Evolutionary conservation across 208 protist genomes (phyloP), one percentile per base, ranked within the genome.

Genomic region (Zelonia costaricensis): DNA sequence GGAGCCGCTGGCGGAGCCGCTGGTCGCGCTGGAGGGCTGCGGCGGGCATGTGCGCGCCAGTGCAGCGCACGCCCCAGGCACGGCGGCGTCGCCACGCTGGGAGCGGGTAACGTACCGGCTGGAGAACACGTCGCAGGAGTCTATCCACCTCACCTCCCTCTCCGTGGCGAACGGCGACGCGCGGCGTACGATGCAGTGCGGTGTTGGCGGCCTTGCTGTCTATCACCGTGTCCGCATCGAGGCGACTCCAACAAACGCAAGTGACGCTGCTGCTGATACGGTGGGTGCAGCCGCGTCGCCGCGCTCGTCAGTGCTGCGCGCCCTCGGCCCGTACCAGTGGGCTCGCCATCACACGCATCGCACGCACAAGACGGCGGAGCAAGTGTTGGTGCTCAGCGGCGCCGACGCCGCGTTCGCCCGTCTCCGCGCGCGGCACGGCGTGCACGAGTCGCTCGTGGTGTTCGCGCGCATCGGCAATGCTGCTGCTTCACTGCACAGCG

Each of bases 171-270:
- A 73, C 38, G 52, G 58, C 12, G 52, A 73, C n/a, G 16, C 49
- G 15, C 22, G 52, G 28, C 33, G 61, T 12, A 57, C 73, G 22
- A 28, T 85, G 20, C 22, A 8, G 10, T 76, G 79, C 54, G 69
- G 61, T 33, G 27, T 89, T 6, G 82, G 82, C 22, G 82, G 65
- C 12, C 23, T 89, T 13, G 71, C 58, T 10, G 16, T 62, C 18
- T 54, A 27, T 40, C 70, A 62, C 13, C n/a, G n/a, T 0, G 10
- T 35, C 1, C 3, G 25, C 23, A 0, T 15, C 33, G 33, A 27
- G 38, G 22, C 40, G 39, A 16, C 23, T 1, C 9, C 4, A 25
- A 9, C 25, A 23, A 28, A n/a, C 35, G 1, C 23, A 6, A 28
- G 12, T 20, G 57, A 8, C 43, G 6, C 42, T 15, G 13, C 42